These are phyloP conservation scores for Beauveria rudraprayagi DNA, from an alignment of 2,329 filamentous ascomycete species.

Conservation along the genomic window DNA sequence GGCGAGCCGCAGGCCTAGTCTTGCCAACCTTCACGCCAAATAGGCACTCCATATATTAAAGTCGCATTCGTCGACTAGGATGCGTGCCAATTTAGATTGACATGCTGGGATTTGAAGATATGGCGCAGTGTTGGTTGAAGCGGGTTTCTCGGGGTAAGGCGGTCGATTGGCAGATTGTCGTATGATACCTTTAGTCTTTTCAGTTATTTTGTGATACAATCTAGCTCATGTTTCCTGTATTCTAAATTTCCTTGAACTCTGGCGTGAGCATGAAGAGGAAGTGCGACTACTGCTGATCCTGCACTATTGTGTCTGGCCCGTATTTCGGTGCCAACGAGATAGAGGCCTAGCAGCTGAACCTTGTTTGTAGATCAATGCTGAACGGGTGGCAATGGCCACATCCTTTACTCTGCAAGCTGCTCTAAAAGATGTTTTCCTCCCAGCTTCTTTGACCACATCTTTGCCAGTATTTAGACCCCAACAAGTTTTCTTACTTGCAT, in stretches of 20 bases:
- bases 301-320: neutral
- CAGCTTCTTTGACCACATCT: neutral
- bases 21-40: slow-evolving; percentile 11
- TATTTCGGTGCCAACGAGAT: neutral
- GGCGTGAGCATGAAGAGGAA: neutral
- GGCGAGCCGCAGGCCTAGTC: slow-evolving; percentile 25
- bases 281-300: neutral
- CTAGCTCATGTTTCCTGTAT: neutral
- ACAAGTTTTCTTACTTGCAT: too few species aligned
- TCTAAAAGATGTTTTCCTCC: too few species aligned
- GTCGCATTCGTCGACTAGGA: too few species aligned
- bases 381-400: neutral
- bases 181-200: neutral
- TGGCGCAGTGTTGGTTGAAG: neutral
- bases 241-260: neutral
- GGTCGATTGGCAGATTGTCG: neutral
- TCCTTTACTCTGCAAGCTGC: neutral
- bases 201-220: neutral
- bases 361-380: neutral
- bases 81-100: too few species aligned
- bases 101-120: neutral
- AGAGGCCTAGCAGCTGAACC: neutral
- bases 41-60: neutral
- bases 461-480: neutral
- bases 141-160: neutral